Evolutionary conservation across 1,139 yeast genomes (phyloP), one percentile per base, ranked within the genome.

Genomic region (Yamadazyma spencermartinsiae): DNA sequence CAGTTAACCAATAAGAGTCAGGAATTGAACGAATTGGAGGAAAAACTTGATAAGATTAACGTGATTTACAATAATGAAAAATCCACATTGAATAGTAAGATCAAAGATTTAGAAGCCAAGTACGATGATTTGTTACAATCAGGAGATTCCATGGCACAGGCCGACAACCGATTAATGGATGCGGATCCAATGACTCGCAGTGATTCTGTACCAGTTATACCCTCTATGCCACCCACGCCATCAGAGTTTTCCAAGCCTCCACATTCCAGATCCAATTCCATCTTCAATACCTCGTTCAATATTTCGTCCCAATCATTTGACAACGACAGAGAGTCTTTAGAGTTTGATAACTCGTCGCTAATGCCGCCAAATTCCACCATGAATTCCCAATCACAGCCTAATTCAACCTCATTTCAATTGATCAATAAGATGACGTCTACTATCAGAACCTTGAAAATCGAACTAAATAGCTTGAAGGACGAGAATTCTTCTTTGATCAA

Each of bases 391-490:
- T n/a, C 24, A 4, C 31, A 28, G 8, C 25, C 25, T 19, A 31
- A 20, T n/a, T 38, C 43, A 7, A 32, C 38, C 17, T 39, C 44
- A 8, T 41, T 82, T 34, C 95, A 86, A 53, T 56, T 87, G 24
- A 74, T 87, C 31, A 82, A 84, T 46, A 82, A 83, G 49, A 74
- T 88, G 76, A 76, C 88, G 36, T 68, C 86, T 1, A 87, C 82
- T 35, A 80, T 90, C 15, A 75, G 96, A 42, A 73, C 90, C 40
- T 65, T 90, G 31, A 96, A 92, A 55, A 76, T 85, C 13, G 97
- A 92, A 54, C 60, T 89, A 25, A 62, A 77, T 32, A 74, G 87
- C 0, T 62, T 82, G 37, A 76, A 72, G 45, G 89, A 84, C 36
- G 90, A 86, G 39, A 73, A 84, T 36, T 65, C 66, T 10, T 71